Evolutionary conservation across 2,329 filamentous ascomycete genomes (phyloP), one percentile per base, ranked within the genome.

Genomic region (Grosmannia clavigera): DNA sequence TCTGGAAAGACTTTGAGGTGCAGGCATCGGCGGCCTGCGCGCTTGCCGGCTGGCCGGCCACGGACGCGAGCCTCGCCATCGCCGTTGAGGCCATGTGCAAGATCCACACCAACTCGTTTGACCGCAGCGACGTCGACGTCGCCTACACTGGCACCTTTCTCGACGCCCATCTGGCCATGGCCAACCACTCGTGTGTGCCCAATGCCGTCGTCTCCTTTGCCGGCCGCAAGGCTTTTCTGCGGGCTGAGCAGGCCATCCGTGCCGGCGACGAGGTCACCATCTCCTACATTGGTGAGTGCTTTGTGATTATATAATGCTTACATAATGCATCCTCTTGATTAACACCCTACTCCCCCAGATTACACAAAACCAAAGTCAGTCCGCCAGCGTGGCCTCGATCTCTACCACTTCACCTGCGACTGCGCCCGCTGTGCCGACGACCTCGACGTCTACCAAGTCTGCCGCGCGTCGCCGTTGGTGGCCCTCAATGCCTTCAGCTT

Each of bases 91-190:
- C 81, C 2, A 63, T 84, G 43, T 83, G 81, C 70, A 81, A 82
- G 81, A 76, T 84, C 61, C 76, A 82, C 67, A 82, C 81, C 46
- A 86, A 86, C 69, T 76, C 81, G 4, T 86, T 86, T 67, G 80
- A 81, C 65, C 73, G 80, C 58, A 73, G 74, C 31, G 81, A 84
- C 58, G 68, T 71, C 2, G 81, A 85, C 65, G 68, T 78, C 9
- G 78, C 75, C 1, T 73, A 78, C 59, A 73, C 77, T 1, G 82
- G 81, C 29, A 72, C 83, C 35, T 85, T 81, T 62, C 70, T 85
- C 46, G 79, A 84, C 63, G 74, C 79, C 0, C 75, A 69, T 3
- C 71, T 84, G 51, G 79, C 81, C 61, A 82, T 84, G 77, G 75
- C 76, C 27, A 86, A 86, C 63, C 83, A 86, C 67, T 82, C 81